Base-by-base conservation (phyloP, 768 basidiomycete species). In the Suillus brevipes region DNA sequence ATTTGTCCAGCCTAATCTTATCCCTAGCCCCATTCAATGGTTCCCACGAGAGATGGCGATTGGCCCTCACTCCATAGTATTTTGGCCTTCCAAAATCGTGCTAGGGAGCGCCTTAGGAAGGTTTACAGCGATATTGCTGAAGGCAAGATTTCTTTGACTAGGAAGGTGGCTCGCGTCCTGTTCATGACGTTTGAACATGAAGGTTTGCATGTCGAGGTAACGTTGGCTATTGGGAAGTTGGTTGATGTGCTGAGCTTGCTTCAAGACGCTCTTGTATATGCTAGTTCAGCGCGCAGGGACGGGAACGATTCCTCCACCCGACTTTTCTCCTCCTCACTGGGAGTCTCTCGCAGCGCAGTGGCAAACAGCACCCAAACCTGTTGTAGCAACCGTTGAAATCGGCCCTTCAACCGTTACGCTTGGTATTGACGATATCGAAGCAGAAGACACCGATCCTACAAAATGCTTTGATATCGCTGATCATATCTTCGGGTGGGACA, bases 131-230 rank as follows among this genome's bases (percentile, higher is more conserved):
- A 91, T 64, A 77, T 95, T 67, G 83, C 82, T 43, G 81, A 85
- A 61, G 84, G 79, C 68, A 77, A 79, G 64, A 62, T 79, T 14
- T 69, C 63, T 2, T 70, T 94, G 69, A 88, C 87, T 3, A 85
- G 90, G 59, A 89, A 84, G 72, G 76, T 90, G 8, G 92, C 84
- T 4, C 83, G 96, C 55, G 91, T 95, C 4, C 79, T 99, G 18
- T 94, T 90, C 79, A 95, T 98, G 90, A 91, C 92, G 0, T 87
- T 85, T 62, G 95, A 97, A 76, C 96, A 99, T 70, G 95, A 98
- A 73, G 92, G 85, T 6, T 80, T 93, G 75, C 97, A 99, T 72
- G 82, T 84, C 3, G 97, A 99, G 82, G 85, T 86, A 69, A 62
- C 5, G 28, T 59, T 31, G 40, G 25, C n/a, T 28, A 16, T 50